These are phyloP conservation scores for Hypoxylon lenormandii DNA, from an alignment of 495 filamentous ascomycete genomes.

Conservation along the genomic window DNA sequence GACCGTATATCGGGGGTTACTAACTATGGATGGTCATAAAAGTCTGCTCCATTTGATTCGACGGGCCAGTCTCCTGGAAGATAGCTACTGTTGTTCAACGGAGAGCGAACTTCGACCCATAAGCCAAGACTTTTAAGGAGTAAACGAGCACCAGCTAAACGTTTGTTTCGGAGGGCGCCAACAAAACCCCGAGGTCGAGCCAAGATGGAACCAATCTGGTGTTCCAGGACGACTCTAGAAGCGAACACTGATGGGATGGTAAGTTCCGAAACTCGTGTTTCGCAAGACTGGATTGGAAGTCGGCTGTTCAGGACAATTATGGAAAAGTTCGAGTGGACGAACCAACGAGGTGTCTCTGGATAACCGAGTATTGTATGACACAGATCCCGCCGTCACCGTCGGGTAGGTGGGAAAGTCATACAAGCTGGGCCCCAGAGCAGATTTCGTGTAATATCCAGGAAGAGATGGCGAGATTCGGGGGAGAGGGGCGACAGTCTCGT, in stretches of 20 bases:
- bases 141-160: slow-evolving; percentile 45
- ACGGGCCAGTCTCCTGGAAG: slow-evolving; percentile 42
- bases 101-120: slow-evolving; percentile 39
- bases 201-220: slow-evolving; percentile 36
- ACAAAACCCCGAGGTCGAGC: slow-evolving; percentile 47
- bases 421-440: slow-evolving; percentile 47
- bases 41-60: slow-evolving; percentile 81
- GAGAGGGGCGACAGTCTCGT: slow-evolving; percentile 28
- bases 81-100: slow-evolving; percentile 48
- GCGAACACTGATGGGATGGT: slow-evolving; percentile 40
- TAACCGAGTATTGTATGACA: slow-evolving; percentile 58
- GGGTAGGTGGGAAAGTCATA: slow-evolving; percentile 48
- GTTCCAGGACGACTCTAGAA: slow-evolving; percentile 43
- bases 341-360: slow-evolving; percentile 54
- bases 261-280: slow-evolving; percentile 48
- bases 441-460: slow-evolving; percentile 45
- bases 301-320: slow-evolving; percentile 47
- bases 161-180: slow-evolving; percentile 54
- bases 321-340: slow-evolving; percentile 45
- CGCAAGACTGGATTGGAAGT: slow-evolving; percentile 46
- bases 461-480: slow-evolving; percentile 36
- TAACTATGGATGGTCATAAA: slow-evolving; percentile 93
- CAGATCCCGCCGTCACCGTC: slow-evolving; percentile 60
- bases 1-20: slow-evolving; percentile 52
- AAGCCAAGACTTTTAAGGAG: slow-evolving; percentile 46